These are phyloP conservation scores for Telfairia occidentalis DNA, from an alignment of 331 rosid species.

Conservation along the genomic window DNA sequence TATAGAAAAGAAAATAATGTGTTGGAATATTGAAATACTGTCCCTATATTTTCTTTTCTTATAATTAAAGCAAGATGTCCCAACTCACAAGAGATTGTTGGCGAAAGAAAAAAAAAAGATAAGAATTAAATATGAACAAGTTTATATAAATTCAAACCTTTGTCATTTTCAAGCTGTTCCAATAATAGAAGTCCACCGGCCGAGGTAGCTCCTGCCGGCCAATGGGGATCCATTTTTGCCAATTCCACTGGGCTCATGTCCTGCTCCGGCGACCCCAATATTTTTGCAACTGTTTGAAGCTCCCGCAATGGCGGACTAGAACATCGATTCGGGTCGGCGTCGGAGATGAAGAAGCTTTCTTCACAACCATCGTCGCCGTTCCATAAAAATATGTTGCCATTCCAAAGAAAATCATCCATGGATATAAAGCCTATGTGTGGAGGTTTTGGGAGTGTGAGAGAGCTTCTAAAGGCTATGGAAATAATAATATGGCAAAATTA, in stretches of 20 bases:
- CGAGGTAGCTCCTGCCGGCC: not conserved
- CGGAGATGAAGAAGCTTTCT: not conserved
- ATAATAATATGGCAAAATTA: too few relatives aligned
- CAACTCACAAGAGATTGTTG: not conserved
- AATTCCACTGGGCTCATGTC: not conserved
- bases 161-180: not conserved
- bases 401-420: constrained; percentile 59
- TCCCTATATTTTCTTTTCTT: not conserved
- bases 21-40: not conserved
- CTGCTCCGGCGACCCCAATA: not conserved
- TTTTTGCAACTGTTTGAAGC: not conserved
- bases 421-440: not conserved
- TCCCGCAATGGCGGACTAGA: not conserved
- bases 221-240: not conserved
- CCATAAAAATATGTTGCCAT: constrained; percentile 36
- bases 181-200: not conserved
- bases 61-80: not conserved
- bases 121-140: not conserved
- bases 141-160: not conserved
- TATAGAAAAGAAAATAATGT: not conserved
- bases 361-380: not conserved
- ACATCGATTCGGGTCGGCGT: not conserved
- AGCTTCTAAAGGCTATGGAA: too few relatives aligned
- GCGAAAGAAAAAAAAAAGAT: too few relatives aligned
- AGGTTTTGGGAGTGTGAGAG: not conserved